phyloP scores from a whole-genome alignment of 2,329 filamentous ascomycete species.

The Curvularia lunata region DNA sequence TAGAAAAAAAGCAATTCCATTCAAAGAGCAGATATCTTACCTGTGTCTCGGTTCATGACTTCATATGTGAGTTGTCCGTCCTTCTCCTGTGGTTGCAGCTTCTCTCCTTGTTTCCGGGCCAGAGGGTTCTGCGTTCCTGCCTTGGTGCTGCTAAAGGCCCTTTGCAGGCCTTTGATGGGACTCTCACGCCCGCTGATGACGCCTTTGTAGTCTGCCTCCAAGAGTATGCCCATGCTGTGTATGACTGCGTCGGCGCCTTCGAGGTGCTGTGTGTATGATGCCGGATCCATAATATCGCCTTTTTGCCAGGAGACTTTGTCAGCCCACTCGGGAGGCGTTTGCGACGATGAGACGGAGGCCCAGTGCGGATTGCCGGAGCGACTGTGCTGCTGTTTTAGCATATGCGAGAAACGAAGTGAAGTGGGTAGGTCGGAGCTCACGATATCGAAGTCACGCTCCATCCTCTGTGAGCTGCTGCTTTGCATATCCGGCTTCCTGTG shows the following conservation, averaged over 20 bases:
- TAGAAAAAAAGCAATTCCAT: too few species aligned
- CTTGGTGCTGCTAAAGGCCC: slow-evolving; percentile 75
- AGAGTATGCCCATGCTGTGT: slow-evolving; percentile 92
- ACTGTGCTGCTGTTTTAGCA: slow-evolving; percentile 55
- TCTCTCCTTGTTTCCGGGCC: slow-evolving; percentile 62
- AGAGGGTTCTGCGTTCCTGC: slow-evolving; percentile 72
- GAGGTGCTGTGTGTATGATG: slow-evolving; percentile 78
- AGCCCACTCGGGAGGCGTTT: slow-evolving; percentile 78
- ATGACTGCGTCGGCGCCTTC: slow-evolving; percentile 82
- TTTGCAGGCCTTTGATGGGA: slow-evolving; percentile 75
- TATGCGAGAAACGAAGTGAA: background rate
- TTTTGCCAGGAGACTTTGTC: slow-evolving; percentile 83
- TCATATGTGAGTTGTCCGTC: slow-evolving; percentile 90
- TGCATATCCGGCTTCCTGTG: slow-evolving; percentile 80
- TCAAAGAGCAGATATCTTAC: slow-evolving; percentile 40
- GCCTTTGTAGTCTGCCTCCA: slow-evolving; percentile 98
- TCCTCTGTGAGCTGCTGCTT: slow-evolving; percentile 80
- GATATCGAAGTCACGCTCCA: slow-evolving; percentile 95
- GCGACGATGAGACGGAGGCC: slow-evolving; percentile 76
- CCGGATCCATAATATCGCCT: slow-evolving; percentile 83
- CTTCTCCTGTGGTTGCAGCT: slow-evolving; percentile 69
- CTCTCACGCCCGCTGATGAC: slow-evolving; percentile 84
- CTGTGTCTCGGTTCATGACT: slow-evolving; percentile 89
- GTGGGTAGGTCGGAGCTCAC: slow-evolving; percentile 55
- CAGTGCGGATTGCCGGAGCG: slow-evolving; percentile 90